Evolutionary conservation across 306 rosid genomes (phyloP).

Genomic region (Adenanthera pavonina): DNA sequence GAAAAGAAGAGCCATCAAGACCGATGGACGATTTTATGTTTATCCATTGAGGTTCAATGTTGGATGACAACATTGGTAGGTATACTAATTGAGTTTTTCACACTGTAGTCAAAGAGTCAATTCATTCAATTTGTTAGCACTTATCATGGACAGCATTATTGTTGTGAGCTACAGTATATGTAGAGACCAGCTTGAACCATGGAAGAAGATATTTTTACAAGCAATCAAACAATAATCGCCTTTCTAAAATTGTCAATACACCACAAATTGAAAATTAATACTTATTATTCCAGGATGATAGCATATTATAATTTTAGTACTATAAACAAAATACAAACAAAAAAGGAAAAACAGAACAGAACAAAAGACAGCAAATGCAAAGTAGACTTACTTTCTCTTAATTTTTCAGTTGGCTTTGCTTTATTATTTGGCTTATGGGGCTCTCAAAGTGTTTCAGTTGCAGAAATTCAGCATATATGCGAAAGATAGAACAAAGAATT

Average conservation of each 20-base stretch:
- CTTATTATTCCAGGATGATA: too few species aligned
- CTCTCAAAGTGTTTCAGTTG: neutral
- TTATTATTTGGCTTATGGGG: neutral
- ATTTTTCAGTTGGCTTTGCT: neutral
- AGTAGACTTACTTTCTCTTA: too few species aligned
- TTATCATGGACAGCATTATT: slow-evolving; percentile 10
- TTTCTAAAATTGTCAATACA: neutral
- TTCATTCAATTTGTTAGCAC: slow-evolving; percentile 1
- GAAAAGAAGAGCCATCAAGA: slow-evolving; percentile 22
- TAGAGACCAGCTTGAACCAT: slow-evolving; percentile 20
- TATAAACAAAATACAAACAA: neutral
- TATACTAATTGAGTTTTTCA: neutral
- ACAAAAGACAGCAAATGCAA: too few species aligned
- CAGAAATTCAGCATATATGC: neutral
- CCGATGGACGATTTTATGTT: slow-evolving; percentile 14
- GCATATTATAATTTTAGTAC: neutral
- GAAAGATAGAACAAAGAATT: neutral
- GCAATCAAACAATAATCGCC: slow-evolving; percentile 14
- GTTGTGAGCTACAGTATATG: slow-evolving; percentile 17
- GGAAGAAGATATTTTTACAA: slow-evolving; percentile 29
- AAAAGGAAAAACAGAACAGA: too few species aligned
- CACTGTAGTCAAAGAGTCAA: neutral
- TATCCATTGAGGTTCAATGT: slow-evolving; percentile 26
- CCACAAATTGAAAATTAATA: neutral
- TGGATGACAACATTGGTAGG: slow-evolving; percentile 25